Percentiles rank a stretch among this genome's conserved stretches.
Evolutionary conservation across 495 filamentous ascomycete species (phyloP).

Genomic region (Xylaria grammica): DNA sequence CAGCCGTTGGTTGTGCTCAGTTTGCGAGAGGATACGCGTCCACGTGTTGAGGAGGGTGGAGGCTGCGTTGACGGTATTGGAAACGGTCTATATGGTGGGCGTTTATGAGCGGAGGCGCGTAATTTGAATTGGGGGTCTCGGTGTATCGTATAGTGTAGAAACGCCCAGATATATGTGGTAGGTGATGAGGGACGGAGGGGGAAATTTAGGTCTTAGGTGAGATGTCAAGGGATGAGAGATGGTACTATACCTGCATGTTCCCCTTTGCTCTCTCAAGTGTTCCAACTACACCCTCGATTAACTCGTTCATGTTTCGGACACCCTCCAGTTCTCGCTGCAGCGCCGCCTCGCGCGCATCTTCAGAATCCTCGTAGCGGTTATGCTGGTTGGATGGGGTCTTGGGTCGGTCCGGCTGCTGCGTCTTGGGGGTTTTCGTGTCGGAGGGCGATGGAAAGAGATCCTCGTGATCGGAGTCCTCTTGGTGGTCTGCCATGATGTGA

Average conservation of each 20-base stretch:
- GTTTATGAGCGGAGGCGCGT: constrained; percentile 5
- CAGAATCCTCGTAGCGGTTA: constrained; percentile 62
- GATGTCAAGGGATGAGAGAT: constrained; percentile 5
- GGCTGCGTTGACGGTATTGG: constrained; percentile 82
- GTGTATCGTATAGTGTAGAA: background rate
- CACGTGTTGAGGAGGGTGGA: constrained; percentile 94
- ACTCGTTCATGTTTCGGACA: constrained; percentile 81
- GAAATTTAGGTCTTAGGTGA: background rate
- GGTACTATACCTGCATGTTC: constrained; percentile 81
- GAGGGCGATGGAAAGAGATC: constrained; percentile 78
- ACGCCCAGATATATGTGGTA: background rate
- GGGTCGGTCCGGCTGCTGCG: constrained; percentile 34
- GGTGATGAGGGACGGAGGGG: background rate
- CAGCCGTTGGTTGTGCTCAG: constrained; percentile 93
- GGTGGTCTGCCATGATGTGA: constrained; percentile 49
- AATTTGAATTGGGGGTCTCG: background rate
- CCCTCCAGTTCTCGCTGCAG: constrained; percentile 79
- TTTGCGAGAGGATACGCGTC: constrained; percentile 94
- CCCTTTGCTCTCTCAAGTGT: constrained; percentile 80
- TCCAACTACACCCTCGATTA: constrained; percentile 81
- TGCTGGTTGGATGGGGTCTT: constrained; percentile 55
- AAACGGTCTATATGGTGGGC: constrained; percentile 69
- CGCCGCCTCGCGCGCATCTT: constrained; percentile 73
- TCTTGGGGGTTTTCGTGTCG: constrained; percentile 31
- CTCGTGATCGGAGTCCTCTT: constrained; percentile 67